Evolutionary conservation across 805 yeast genomes (phyloP).

Genomic region (Ogataea sp.): DNA sequence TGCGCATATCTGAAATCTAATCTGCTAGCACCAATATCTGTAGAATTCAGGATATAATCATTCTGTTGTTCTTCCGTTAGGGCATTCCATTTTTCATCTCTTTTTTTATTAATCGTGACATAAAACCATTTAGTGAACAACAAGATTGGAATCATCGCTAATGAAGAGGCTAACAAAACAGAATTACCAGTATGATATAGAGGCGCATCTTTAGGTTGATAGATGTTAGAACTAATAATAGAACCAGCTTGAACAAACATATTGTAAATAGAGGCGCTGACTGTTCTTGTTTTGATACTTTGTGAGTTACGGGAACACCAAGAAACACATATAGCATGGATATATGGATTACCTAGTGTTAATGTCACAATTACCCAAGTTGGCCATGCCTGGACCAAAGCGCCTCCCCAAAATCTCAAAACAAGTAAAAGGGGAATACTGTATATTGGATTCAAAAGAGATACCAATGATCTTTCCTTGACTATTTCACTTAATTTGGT

Average conservation of each 20-base stretch:
- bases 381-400: conserved; percentile 18
- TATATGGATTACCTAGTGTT: conserved; percentile 34
- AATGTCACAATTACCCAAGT: conserved; percentile 16
- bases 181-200: conserved; percentile 50
- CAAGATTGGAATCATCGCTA: conserved; percentile 19
- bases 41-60: conserved; percentile 35
- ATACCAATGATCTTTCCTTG: conserved; percentile 17
- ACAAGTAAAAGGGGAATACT: conserved; percentile 17
- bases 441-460: conserved; percentile 18
- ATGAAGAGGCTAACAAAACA: conserved; percentile 28
- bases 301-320: conserved; percentile 60
- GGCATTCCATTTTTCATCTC: conserved; percentile 41
- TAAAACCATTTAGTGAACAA: conserved; percentile 30
- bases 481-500: conserved; percentile 30
- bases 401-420: conserved; percentile 21
- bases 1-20: conserved; percentile 35
- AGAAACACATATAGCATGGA: conserved; percentile 48
- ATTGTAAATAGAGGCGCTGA: conserved; percentile 57
- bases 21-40: conserved; percentile 50
- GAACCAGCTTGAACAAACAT: conserved; percentile 54
- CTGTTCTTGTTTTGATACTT: conserved; percentile 55
- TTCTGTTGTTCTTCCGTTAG: conserved; percentile 42
- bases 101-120: conserved; percentile 31
- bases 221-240: conserved; percentile 48
- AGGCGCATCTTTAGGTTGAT: conserved; percentile 51